These are phyloP conservation scores for Vickermania spadyakhi DNA, from an alignment of 208 protist genomes.

Conservation along the genomic window DNA sequence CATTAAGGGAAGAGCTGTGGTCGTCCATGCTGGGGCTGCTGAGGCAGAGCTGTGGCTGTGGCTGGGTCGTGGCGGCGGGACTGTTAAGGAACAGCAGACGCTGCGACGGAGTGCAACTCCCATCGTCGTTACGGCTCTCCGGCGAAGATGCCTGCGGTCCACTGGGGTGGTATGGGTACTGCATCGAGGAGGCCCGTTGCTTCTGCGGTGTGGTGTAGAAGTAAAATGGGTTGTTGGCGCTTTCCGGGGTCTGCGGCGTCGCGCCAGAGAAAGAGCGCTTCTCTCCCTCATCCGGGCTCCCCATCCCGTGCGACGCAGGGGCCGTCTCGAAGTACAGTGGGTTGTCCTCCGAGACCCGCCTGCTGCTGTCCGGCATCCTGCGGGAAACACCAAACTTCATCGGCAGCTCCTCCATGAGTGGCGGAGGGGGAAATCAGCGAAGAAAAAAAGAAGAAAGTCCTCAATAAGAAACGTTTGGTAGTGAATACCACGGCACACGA, in stretches of 20 bases:
- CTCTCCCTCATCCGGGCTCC: too few species aligned
- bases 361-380: background rate
- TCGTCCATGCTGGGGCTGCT: background rate
- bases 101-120: background rate
- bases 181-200: background rate
- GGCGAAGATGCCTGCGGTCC: background rate
- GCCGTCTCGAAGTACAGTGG: background rate
- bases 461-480: too few species aligned
- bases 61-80: background rate
- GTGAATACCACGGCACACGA: too few species aligned
- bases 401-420: background rate
- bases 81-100: background rate
- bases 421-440: too few species aligned
- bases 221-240: too few species aligned
- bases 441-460: too few species aligned
- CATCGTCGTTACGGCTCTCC: background rate
- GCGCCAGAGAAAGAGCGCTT: too few species aligned
- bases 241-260: too few species aligned
- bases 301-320: too few species aligned
- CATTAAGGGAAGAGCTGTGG: background rate
- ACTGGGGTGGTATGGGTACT: background rate
- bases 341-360: background rate
- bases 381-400: background rate
- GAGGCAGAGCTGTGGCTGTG: background rate
- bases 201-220: background rate